Evolutionary conservation across 2,329 filamentous ascomycete species (phyloP).

Genomic region (Anthostomella pinea): DNA sequence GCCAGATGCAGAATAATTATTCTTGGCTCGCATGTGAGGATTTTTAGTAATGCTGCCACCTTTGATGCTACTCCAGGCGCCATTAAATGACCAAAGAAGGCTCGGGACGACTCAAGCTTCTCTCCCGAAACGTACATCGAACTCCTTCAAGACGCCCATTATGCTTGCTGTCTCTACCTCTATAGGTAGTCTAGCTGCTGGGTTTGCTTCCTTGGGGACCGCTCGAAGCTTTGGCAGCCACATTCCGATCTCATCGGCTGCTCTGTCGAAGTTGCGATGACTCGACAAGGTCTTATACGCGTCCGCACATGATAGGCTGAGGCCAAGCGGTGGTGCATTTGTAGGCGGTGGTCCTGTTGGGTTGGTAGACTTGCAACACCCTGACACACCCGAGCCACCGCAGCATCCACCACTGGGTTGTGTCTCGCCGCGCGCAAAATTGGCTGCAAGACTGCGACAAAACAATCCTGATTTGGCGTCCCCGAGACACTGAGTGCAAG

Average conservation of each 20-base stretch:
- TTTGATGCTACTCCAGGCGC: too few species aligned
- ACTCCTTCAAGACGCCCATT: conserved; percentile 80
- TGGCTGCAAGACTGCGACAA: conserved; percentile 76
- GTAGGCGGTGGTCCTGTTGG: conserved; percentile 23
- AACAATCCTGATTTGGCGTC: conserved; percentile 81
- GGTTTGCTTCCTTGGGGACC: conserved; percentile 40
- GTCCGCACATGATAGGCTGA: conserved; percentile 71
- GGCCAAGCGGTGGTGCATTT: conserved; percentile 34
- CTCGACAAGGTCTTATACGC: conserved; percentile 76
- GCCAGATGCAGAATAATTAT: too few species aligned
- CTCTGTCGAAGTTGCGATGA: conserved; percentile 72
- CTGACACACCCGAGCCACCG: conserved; percentile 57
- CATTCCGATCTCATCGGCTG: conserved; percentile 68
- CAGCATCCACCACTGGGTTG: conserved; percentile 52
- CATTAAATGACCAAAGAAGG: too few species aligned
- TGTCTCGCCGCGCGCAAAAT: conserved; percentile 43
- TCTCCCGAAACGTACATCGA: conserved; percentile 69
- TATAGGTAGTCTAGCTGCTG: conserved; percentile 54
- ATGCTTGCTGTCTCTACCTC: conserved; percentile 82
- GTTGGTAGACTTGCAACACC: conserved; percentile 59
- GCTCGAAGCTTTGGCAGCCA: conserved; percentile 74
- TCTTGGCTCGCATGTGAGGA: too few species aligned
- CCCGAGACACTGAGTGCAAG: conserved; percentile 72
- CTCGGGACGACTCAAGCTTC: too few species aligned
- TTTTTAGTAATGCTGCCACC: too few species aligned